Conservation (phyloP, 495 filamentous ascomycete species). For the Patellaria atrata region DNA sequence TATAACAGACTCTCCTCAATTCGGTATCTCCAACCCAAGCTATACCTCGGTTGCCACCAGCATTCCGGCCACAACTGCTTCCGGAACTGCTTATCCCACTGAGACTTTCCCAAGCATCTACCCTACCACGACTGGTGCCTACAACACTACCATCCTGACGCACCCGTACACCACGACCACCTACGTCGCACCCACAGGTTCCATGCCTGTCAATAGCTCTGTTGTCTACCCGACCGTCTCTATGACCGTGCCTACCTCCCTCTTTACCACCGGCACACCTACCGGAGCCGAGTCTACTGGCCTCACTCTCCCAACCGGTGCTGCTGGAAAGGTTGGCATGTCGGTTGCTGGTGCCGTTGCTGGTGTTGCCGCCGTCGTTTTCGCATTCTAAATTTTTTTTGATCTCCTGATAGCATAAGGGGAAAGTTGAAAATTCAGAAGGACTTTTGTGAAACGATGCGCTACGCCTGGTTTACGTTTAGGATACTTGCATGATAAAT, state of each 20-base stretch:
- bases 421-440: too few species aligned
- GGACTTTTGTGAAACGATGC: too few species aligned
- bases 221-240: conserved; percentile 18
- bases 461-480: too few species aligned
- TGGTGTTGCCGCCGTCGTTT: conserved; percentile 15
- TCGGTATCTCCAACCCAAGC: conserved; percentile 42
- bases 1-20: conserved; percentile 44
- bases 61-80: too few species aligned
- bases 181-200: conserved; percentile 10
- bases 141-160: conserved; percentile 20
- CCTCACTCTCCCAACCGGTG: conserved; percentile 25
- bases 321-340: conserved; percentile 26
- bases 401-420: too few species aligned
- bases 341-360: conserved; percentile 34
- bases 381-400: too few species aligned
- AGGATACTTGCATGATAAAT: too few species aligned
- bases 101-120: neutral
- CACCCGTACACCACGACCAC: conserved; percentile 7
- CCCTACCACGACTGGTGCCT: neutral
- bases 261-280: conserved; percentile 14
- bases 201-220: conserved; percentile 14
- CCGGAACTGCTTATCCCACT: neutral
- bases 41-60: too few species aligned
- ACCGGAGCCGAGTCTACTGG: conserved; percentile 5
- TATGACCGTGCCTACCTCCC: conserved; percentile 21